Percentiles rank a stretch among this genome's conserved stretches.
Evolutionary conservation across 306 rosid species (phyloP).

Genomic region (Trichosanthes cucumerina): DNA sequence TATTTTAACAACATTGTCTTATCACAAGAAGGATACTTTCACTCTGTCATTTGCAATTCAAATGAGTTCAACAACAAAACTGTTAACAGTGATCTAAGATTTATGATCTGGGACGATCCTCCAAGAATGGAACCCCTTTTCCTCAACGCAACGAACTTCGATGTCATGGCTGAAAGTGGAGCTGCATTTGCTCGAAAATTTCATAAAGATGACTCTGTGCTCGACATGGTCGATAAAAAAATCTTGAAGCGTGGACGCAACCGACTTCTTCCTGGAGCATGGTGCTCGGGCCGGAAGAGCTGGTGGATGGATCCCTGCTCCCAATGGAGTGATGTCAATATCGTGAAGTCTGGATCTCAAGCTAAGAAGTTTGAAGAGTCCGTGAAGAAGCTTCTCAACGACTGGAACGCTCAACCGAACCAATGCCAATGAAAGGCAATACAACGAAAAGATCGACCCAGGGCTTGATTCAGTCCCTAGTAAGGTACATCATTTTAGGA

Average conservation of each 20-base stretch:
- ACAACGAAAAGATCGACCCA: not conserved
- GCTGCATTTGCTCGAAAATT: slow-evolving; percentile 82
- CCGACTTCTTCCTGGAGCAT: slow-evolving; percentile 50
- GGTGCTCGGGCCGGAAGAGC: slow-evolving; percentile 69
- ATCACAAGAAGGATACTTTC: slow-evolving; percentile 90
- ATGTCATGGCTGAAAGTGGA: slow-evolving; percentile 64
- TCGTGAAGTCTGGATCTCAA: slow-evolving; percentile 65
- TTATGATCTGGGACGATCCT: slow-evolving; percentile 81
- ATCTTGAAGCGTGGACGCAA: slow-evolving; percentile 53
- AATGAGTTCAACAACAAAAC: slow-evolving; percentile 78
- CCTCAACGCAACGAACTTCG: slow-evolving; percentile 45
- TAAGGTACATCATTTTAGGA: not conserved
- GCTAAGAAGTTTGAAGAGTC: slow-evolving; percentile 75
- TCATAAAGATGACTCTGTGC: slow-evolving; percentile 39
- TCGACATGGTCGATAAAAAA: slow-evolving; percentile 54
- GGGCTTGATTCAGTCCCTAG: not conserved
- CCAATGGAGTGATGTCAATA: slow-evolving; percentile 83
- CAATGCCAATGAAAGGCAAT: slow-evolving; percentile 13
- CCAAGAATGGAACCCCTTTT: slow-evolving; percentile 80
- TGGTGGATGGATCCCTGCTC: slow-evolving; percentile 93
- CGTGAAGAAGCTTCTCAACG: slow-evolving; percentile 61
- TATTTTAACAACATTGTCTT: slow-evolving; percentile 71
- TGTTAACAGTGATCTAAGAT: slow-evolving; percentile 68
- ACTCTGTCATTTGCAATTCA: slow-evolving; percentile 76
- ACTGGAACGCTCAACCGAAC: slow-evolving; percentile 51